Percentiles rank a stretch among this genome's conserved stretches.
Evolutionary conservation across 148 eudicot species (phyloP).

Genomic region (Chenopodium suecicum): DNA sequence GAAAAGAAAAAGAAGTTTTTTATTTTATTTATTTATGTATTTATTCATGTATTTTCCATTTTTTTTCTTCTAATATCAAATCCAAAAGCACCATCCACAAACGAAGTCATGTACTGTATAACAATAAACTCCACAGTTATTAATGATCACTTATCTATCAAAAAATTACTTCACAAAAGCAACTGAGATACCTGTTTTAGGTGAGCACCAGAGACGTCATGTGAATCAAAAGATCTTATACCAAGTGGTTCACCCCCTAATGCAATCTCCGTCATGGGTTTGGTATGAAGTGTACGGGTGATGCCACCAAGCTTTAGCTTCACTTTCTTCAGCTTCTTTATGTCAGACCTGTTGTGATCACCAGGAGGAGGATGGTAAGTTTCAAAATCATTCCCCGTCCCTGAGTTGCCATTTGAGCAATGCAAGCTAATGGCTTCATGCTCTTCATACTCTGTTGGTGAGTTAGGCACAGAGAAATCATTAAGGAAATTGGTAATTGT

Average conservation of each 20-base stretch:
- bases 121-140: background rate
- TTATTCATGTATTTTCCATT: too few relatives aligned
- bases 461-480: conserved; percentile 17
- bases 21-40: too few relatives aligned
- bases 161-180: background rate
- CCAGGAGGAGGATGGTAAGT: background rate
- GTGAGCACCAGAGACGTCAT: conserved; percentile 7
- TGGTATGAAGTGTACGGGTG: conserved; percentile 35
- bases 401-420: conserved; percentile 19
- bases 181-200: conserved; percentile 17
- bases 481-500: conserved; percentile 21
- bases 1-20: too few relatives aligned
- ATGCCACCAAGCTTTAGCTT: conserved; percentile 46
- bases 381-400: conserved; percentile 3
- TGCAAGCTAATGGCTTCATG: conserved; percentile 20
- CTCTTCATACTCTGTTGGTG: conserved; percentile 21
- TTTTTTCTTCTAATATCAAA: background rate
- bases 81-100: background rate
- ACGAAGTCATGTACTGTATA: background rate
- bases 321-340: conserved; percentile 35
- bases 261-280: conserved; percentile 7
- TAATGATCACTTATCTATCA: background rate
- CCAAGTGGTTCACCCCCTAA: conserved; percentile 11
- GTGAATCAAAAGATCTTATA: conserved; percentile 11
- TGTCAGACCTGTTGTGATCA: conserved; percentile 10